Conservation (phyloP, 2,329 filamentous ascomycete species). For the Trichoderma afroharzianum region DNA sequence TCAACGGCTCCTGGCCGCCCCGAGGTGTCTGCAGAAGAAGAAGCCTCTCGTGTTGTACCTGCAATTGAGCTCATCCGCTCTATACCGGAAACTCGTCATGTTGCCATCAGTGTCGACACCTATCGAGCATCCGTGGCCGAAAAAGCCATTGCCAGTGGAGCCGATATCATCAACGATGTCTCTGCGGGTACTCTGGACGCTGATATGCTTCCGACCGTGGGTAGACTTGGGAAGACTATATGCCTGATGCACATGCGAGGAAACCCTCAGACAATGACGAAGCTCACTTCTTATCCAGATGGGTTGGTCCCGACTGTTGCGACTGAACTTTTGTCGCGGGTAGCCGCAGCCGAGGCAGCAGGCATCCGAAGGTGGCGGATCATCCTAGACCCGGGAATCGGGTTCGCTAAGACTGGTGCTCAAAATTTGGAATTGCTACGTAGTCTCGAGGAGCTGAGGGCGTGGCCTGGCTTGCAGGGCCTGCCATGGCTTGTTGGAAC, state of each 20-base stretch:
- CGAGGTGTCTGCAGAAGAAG: conserved; percentile 68
- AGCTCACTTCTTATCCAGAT: conserved; percentile 62
- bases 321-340: conserved; percentile 64
- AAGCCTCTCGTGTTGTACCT: conserved; percentile 73
- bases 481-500: conserved; percentile 87
- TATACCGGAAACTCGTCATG: conserved; percentile 55
- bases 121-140: conserved; percentile 82
- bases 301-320: conserved; percentile 65
- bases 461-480: conserved; percentile 60
- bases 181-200: conserved; percentile 76
- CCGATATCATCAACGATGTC: conserved; percentile 93
- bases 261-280: conserved; percentile 75
- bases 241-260: conserved; percentile 93
- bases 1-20: conserved; percentile 77
- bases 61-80: conserved; percentile 70
- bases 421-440: conserved; percentile 82
- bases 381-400: conserved; percentile 87
- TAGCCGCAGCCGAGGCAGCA: conserved; percentile 71
- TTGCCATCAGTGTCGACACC: conserved; percentile 88
- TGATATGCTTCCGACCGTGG: conserved; percentile 78
- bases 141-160: conserved; percentile 71
- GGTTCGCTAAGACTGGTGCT: conserved; percentile 79
- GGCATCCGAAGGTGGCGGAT: conserved; percentile 92
- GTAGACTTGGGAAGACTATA: conserved; percentile 72
- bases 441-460: conserved; percentile 59